Conservation (phyloP, 2,329 filamentous ascomycete species). For the Pseudocercospora fuligena region DNA sequence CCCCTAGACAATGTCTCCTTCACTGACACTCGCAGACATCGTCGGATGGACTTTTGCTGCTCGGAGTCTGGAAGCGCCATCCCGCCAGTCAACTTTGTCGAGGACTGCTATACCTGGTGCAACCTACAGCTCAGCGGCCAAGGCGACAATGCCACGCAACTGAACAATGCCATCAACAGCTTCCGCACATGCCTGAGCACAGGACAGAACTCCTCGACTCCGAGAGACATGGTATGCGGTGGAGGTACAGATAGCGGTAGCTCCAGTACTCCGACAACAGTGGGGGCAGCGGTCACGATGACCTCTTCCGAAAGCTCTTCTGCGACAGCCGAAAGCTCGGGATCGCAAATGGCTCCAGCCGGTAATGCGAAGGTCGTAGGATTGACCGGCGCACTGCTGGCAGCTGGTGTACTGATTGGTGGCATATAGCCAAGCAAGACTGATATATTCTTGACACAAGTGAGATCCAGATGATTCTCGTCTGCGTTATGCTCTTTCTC, state of each 20-base stretch:
- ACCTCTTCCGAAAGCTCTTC: not conserved
- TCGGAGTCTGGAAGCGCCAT: not conserved
- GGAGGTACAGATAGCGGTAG: not conserved
- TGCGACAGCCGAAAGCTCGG: not conserved
- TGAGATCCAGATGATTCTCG: too few species aligned
- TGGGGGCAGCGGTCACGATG: not conserved
- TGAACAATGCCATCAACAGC: not conserved
- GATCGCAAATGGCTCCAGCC: not conserved
- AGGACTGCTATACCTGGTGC: slow-evolving; percentile 4
- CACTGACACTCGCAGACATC: not conserved
- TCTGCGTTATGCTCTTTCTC: too few species aligned
- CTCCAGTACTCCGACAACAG: not conserved
- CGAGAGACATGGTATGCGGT: not conserved
- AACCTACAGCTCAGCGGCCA: not conserved
- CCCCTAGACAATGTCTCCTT: not conserved
- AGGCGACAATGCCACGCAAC: not conserved
- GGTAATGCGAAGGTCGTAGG: not conserved
- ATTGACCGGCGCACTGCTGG: not conserved
- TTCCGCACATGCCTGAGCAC: not conserved
- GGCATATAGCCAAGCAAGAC: not conserved
- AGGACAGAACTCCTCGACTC: not conserved
- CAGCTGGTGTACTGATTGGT: not conserved
- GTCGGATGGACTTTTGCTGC: not conserved
- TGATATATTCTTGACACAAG: too few species aligned
- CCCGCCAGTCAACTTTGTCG: not conserved